Evolutionary conservation across 257 asterid species (phyloP), one percentile per base, ranked within the genome.

Genomic region (Ajuga chamaepitys): DNA sequence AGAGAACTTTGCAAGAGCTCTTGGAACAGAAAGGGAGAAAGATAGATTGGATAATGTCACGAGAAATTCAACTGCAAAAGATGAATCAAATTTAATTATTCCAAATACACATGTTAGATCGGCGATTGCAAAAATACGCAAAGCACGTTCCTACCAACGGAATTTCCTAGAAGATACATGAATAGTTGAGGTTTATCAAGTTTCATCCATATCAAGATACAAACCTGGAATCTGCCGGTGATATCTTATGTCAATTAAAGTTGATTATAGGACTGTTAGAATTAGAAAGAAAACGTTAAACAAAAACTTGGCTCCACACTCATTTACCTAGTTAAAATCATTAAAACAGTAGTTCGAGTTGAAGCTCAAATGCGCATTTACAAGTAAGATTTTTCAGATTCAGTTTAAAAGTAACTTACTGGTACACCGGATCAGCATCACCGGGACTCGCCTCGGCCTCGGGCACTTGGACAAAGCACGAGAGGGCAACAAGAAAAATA

Each of bases 351-450:
- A 47, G 54, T 35, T 44, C 70, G 38, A 24, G 14, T 22, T 21
- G 18, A 59, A 66, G 32, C 54, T 46, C 1, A 40, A 44, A 6
- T 13, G 13, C 7, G 11, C 3, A 18, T n/a, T 20, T 12, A 26
- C 32, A 50, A 21, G 50, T n/a, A n/a, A n/a, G n/a, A n/a, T n/a
- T n/a, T n/a, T n/a, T n/a, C n/a, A n/a, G n/a, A n/a, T n/a, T n/a
- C n/a, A n/a, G n/a, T 16, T 5, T 1, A 7, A 22, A 17, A 54
- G 9, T 24, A 9, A 62, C 77, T 74, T 51, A 89, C 96, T 44
- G 71, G 81, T 89, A 89, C 75, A 85, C 63, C 66, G 95, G 91
- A 83, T 89, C 97, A 66, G 85, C 77, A 62, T 86, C 94, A 12
- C 91, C 95, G n/a, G 86, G 80, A 75, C 84, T 81, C 7, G 91